These are phyloP conservation scores for Penicillium sp. DNA, from an alignment of 2,329 filamentous ascomycete genomes.

Conservation along the genomic window DNA sequence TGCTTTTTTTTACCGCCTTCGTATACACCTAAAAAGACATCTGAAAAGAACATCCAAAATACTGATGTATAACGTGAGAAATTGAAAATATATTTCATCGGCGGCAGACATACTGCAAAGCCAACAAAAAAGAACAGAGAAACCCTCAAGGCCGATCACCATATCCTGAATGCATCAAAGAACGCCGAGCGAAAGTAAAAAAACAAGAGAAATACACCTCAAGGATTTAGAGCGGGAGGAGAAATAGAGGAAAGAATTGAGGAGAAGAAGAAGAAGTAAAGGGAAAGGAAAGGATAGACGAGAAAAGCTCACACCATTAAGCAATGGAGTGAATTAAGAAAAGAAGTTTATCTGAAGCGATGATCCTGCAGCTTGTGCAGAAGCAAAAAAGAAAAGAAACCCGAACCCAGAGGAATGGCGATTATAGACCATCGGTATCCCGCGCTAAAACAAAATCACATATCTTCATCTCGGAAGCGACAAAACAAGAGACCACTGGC, in stretches of 20 bases:
- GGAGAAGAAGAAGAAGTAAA: conserved; percentile 10
- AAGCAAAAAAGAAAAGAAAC: conserved; percentile 20
- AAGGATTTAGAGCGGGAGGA: conserved; percentile 1
- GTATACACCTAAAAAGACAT: too few relatives aligned
- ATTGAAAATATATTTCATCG: neutral
- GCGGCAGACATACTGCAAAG: conserved; percentile 5
- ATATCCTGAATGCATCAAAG: conserved; percentile 34
- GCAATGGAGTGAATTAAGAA: conserved; percentile 12
- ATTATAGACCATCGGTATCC: conserved; percentile 29
- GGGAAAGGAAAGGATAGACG: conserved; percentile 15
- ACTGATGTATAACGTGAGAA: neutral
- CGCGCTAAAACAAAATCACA: conserved; percentile 35
- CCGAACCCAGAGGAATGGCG: conserved; percentile 22
- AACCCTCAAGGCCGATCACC: conserved; percentile 34
- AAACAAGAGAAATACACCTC: conserved; percentile 14
- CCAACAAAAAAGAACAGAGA: conserved; percentile 11
- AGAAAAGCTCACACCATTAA: conserved; percentile 26
- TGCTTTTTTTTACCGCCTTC: too few relatives aligned
- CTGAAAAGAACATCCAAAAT: neutral
- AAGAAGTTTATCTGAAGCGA: conserved; percentile 10
- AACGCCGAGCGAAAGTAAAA: conserved; percentile 32
- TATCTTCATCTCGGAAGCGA: conserved; percentile 41
- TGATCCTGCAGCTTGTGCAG: conserved; percentile 6
- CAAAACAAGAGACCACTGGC: conserved; percentile 20
- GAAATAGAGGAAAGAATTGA: neutral